Conservation (phyloP, 192 early-diverging fungal species). For the Chytriomyces confervae region DNA sequence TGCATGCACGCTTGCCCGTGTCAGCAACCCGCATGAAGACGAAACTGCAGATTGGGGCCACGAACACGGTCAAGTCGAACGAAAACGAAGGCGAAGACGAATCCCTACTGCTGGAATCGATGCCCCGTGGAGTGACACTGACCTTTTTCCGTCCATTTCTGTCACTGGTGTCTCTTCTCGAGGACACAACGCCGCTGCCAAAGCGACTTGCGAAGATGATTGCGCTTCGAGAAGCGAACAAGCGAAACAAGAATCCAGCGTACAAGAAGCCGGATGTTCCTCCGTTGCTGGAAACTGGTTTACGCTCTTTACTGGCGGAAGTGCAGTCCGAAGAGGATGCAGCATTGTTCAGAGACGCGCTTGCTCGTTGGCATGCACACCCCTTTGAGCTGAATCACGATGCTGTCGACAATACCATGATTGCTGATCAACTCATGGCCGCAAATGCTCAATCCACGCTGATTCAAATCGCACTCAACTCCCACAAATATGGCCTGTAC, state of each 20-base stretch:
- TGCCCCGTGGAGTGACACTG: slow-evolving; percentile 23
- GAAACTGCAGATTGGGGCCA: too few species aligned
- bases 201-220: too few species aligned
- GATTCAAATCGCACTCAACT: slow-evolving; percentile 21
- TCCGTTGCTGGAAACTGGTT: background rate
- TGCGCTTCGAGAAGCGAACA: background rate
- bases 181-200: background rate
- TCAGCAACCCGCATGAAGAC: too few species aligned
- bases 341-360: slow-evolving; percentile 15
- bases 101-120: slow-evolving; percentile 15
- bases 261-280: background rate
- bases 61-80: background rate
- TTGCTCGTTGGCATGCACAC: slow-evolving; percentile 19
- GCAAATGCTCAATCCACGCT: background rate
- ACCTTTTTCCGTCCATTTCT: slow-evolving; percentile 13
- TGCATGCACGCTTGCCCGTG: too few species aligned
- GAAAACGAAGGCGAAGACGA: slow-evolving; percentile 5
- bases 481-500: slow-evolving; percentile 21
- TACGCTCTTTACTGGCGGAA: background rate
- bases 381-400: background rate
- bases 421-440: background rate
- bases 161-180: slow-evolving; percentile 1
- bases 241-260: slow-evolving; percentile 2
- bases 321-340: background rate
- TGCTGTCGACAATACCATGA: background rate